A percentile compares a stretch with the other conserved stretches of the same genome.
phyloP scores from a whole-genome alignment of 1,284 basidiomycete genomes.

The Cystobasidium slooffiae region DNA sequence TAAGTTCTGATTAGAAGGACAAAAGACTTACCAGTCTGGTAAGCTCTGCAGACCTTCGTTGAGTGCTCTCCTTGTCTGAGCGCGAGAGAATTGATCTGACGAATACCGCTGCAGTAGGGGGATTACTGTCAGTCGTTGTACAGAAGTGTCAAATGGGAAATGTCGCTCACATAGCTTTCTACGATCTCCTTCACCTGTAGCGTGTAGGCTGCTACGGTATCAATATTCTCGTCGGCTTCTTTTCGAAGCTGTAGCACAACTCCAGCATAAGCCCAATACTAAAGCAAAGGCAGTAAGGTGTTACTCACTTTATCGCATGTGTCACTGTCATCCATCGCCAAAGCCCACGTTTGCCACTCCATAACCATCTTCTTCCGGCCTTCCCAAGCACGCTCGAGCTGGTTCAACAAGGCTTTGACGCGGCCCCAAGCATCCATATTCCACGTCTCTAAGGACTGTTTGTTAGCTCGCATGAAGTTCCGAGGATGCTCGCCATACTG shows the following conservation, averaged over 20 bases:
- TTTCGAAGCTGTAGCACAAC: constrained; percentile 29
- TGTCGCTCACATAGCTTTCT: constrained; percentile 30
- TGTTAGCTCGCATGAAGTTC: constrained; percentile 33
- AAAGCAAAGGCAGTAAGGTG: background rate
- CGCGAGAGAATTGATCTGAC: constrained; percentile 31
- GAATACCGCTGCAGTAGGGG: constrained; percentile 20
- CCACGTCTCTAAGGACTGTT: constrained; percentile 33
- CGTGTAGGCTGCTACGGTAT: constrained; percentile 37
- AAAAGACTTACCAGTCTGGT: constrained; percentile 31
- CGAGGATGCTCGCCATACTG: constrained; percentile 44
- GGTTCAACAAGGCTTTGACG: constrained; percentile 19
- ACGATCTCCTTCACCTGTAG: constrained; percentile 42
- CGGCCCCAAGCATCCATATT: constrained; percentile 38
- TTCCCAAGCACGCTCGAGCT: constrained; percentile 43
- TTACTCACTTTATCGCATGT: constrained; percentile 34
- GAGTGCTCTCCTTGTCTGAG: constrained; percentile 29
- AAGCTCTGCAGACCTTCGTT: constrained; percentile 36
- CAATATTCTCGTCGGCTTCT: constrained; percentile 40
- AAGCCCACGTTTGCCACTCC: constrained; percentile 41
- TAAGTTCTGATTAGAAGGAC: too few species aligned
- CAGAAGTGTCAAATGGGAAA: background rate
- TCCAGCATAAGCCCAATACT: background rate
- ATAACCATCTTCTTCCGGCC: constrained; percentile 38
- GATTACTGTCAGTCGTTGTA: background rate
- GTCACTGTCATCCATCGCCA: constrained; percentile 37